Evolutionary conservation across 306 rosid species (phyloP).

Genomic region (Lathyrus oleraceus): DNA sequence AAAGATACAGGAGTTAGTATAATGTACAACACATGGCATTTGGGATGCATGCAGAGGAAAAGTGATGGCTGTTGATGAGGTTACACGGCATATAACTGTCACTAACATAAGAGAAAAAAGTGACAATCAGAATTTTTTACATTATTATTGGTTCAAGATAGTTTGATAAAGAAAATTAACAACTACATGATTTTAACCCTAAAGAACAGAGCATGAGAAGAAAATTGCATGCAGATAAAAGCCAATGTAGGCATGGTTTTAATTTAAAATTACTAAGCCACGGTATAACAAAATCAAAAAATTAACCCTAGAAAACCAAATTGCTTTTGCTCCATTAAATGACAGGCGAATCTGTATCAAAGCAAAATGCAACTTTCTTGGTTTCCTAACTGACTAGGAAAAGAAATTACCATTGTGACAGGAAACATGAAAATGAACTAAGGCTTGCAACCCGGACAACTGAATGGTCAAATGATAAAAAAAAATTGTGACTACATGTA

Average conservation of each 20-base stretch:
- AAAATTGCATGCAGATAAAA: background rate
- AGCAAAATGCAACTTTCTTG: constrained; percentile 27
- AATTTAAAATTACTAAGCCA: background rate
- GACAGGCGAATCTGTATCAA: constrained; percentile 16
- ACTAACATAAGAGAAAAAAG: background rate
- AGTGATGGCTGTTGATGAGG: background rate
- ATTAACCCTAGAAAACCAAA: background rate
- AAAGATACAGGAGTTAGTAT: constrained; percentile 14
- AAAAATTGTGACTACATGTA: constrained; percentile 37
- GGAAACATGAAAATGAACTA: constrained; percentile 47
- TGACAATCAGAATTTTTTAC: background rate
- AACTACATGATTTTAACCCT: constrained; percentile 14
- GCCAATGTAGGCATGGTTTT: constrained; percentile 12
- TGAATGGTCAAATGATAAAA: constrained; percentile 45
- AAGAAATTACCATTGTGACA: constrained; percentile 43
- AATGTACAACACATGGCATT: background rate
- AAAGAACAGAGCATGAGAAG: constrained; percentile 4
- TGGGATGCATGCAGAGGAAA: background rate
- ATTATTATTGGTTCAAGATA: constrained; percentile 3
- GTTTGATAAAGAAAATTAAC: background rate
- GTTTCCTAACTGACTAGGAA: constrained; percentile 39
- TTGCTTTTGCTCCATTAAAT: constrained; percentile 5
- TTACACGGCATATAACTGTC: background rate
- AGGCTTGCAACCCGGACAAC: constrained; percentile 44
- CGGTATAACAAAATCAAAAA: background rate